Evolutionary conservation across 176 grass and related monocot species (phyloP).

Genomic region (Triticum timopheevii): DNA sequence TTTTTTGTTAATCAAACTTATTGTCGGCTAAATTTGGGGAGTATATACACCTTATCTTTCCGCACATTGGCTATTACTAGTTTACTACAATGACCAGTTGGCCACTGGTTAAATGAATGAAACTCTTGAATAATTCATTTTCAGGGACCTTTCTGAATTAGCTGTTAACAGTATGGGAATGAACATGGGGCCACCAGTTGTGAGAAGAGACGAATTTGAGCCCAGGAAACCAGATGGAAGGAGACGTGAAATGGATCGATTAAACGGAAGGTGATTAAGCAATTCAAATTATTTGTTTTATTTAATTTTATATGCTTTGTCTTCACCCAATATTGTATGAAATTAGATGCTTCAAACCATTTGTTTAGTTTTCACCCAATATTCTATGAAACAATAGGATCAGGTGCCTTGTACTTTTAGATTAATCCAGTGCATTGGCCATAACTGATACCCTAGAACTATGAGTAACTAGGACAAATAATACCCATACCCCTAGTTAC

Average conservation of each 20-base stretch:
- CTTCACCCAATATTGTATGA: not conserved
- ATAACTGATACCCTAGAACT: not conserved
- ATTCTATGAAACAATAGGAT: not conserved
- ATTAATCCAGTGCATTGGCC: not conserved
- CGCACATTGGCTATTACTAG: not conserved
- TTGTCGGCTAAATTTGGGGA: not conserved
- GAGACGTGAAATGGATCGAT: conserved; percentile 59
- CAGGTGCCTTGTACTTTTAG: not conserved
- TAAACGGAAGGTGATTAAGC: conserved; percentile 63
- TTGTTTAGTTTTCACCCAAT: not conserved
- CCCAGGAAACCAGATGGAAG: conserved; percentile 67
- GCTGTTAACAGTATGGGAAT: conserved; percentile 72
- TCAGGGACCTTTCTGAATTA: conserved; percentile 87
- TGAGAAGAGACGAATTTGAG: conserved; percentile 70
- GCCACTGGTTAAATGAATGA: conserved; percentile 19
- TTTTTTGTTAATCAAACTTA: not conserved
- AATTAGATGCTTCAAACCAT: not conserved
- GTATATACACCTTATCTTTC: not conserved
- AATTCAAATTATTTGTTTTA: not conserved
- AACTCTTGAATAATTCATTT: conserved; percentile 36
- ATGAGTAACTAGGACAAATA: not conserved
- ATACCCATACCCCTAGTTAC: not conserved
- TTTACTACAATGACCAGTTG: not conserved
- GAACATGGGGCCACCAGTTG: conserved; percentile 69
- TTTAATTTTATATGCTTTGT: not conserved